Evolutionary conservation across 768 basidiomycete species (phyloP).

Genomic region (Brasilioporus rufonigricans): DNA sequence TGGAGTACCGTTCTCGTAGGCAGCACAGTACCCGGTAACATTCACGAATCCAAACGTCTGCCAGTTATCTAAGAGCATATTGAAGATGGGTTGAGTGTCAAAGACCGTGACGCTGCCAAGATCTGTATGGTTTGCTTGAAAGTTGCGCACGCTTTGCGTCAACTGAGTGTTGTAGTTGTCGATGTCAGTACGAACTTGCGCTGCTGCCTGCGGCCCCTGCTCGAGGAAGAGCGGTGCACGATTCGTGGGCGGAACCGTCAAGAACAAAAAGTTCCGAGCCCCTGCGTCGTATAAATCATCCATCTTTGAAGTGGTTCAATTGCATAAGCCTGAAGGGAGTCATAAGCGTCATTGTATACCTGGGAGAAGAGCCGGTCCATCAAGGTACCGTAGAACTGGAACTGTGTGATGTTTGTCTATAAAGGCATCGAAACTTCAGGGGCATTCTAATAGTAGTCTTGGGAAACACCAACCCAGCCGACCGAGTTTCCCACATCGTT

Average conservation of each 20-base stretch:
- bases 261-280: conserved; percentile 60
- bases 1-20: conserved; percentile 58
- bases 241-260: conserved; percentile 60
- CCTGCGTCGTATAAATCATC: conserved; percentile 35
- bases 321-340: not conserved
- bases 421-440: not conserved
- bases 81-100: conserved; percentile 58
- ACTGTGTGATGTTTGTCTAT: conserved; percentile 24
- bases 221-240: conserved; percentile 52
- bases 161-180: conserved; percentile 53
- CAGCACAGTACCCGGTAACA: conserved; percentile 54
- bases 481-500: conserved; percentile 48
- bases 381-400: conserved; percentile 24
- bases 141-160: conserved; percentile 33
- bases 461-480: conserved; percentile 17
- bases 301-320: conserved; percentile 9
- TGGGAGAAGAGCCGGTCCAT: conserved; percentile 29
- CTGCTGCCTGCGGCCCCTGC: conserved; percentile 32
- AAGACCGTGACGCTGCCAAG: conserved; percentile 49
- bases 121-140: conserved; percentile 41
- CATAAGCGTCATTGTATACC: conserved; percentile 8
- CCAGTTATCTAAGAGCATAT: conserved; percentile 52
- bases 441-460: not conserved
- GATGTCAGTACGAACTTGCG: conserved; percentile 35
- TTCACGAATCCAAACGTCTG: conserved; percentile 56